These are phyloP conservation scores for Fusarium cicatricum DNA, from an alignment of 2,329 filamentous ascomycete genomes.

Conservation along the genomic window DNA sequence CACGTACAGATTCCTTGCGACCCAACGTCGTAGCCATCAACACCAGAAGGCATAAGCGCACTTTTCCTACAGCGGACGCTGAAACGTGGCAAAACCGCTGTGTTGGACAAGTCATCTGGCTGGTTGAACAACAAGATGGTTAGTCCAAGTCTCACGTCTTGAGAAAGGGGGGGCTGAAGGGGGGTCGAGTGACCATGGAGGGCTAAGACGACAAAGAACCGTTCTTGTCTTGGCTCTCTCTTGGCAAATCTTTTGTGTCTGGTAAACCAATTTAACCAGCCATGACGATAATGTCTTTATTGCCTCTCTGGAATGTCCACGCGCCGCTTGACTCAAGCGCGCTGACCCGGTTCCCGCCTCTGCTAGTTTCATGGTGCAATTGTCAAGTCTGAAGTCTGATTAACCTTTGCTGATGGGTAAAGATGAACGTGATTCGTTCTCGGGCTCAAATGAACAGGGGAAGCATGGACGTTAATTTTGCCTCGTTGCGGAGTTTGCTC, in stretches of 20 bases:
- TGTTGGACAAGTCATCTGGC: neutral
- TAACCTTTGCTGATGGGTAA: neutral
- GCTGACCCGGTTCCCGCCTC: neutral
- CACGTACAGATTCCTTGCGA: neutral
- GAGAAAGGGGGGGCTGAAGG: too few relatives aligned
- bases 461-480: neutral
- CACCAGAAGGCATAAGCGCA: neutral
- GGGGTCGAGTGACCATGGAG: too few relatives aligned
- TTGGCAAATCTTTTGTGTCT: constrained; percentile 26
- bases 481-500: constrained; percentile 10
- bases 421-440: constrained; percentile 4
- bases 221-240: constrained; percentile 28
- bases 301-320: constrained; percentile 22
- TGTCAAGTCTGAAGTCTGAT: neutral
- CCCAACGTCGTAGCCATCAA: neutral
- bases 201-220: too few relatives aligned
- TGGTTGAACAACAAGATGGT: neutral
- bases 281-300: constrained; percentile 13
- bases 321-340: constrained; percentile 8
- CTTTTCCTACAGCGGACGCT: neutral
- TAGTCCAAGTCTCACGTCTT: neutral
- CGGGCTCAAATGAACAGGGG: constrained; percentile 12
- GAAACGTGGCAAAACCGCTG: constrained; percentile 8
- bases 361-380: neutral
- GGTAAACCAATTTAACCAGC: neutral